Conservation (phyloP, 176 grass and related monocot species). For the Calamus simplicifolius region DNA sequence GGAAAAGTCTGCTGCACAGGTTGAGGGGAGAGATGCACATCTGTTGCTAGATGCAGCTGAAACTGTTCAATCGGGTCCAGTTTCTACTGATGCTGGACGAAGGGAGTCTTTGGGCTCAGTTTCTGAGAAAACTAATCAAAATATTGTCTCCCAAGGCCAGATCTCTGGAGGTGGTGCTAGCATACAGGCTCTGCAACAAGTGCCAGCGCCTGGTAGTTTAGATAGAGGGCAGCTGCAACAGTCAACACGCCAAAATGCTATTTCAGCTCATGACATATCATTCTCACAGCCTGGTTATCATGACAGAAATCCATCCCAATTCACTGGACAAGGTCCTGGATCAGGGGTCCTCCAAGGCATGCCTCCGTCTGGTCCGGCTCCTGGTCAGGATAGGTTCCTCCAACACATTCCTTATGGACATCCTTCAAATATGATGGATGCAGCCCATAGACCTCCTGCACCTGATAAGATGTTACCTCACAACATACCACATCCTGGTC, state of each 20-base stretch:
- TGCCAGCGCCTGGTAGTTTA: slow-evolving; percentile 12
- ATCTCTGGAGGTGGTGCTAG: slow-evolving; percentile 1
- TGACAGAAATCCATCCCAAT: not conserved
- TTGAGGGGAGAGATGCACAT: slow-evolving; percentile 1
- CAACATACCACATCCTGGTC: slow-evolving; percentile 23
- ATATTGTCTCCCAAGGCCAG: not conserved
- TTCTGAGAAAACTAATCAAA: too few species aligned
- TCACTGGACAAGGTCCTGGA: slow-evolving; percentile 6
- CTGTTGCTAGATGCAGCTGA: too few species aligned
- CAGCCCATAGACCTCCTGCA: slow-evolving; percentile 22
- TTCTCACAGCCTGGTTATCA: slow-evolving; percentile 13
- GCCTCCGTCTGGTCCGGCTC: slow-evolving; percentile 1
- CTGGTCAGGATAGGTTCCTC: slow-evolving; percentile 4
- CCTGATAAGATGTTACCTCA: slow-evolving; percentile 31
- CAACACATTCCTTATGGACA: slow-evolving; percentile 19
- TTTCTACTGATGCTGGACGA: too few species aligned
- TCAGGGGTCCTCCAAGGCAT: slow-evolving; percentile 23
- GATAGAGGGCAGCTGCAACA: slow-evolving; percentile 41
- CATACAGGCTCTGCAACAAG: slow-evolving; percentile 5
- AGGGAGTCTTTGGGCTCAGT: too few species aligned
- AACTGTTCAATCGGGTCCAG: too few species aligned
- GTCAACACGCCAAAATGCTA: slow-evolving; percentile 18
- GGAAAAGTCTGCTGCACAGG: slow-evolving; percentile 6
- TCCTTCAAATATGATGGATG: slow-evolving; percentile 3
- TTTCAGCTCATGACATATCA: slow-evolving; percentile 5